A percentile compares a stretch with the other conserved stretches of the same genome.
Evolutionary conservation across 768 basidiomycete species (phyloP).

Genomic region (Calocybe gangraenosa): DNA sequence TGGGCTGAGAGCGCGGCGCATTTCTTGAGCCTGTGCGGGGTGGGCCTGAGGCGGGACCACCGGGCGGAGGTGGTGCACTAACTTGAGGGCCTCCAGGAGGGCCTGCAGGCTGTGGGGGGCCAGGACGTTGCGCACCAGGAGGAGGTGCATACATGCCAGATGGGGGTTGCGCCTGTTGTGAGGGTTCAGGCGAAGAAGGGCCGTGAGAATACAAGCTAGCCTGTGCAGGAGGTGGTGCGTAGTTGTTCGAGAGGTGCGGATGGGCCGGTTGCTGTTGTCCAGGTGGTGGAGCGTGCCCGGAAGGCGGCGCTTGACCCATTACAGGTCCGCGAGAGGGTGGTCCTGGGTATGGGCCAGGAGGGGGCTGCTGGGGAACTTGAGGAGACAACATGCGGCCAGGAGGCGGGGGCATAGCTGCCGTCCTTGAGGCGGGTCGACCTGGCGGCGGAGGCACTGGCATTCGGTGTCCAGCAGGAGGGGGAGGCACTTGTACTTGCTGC

Average conservation of each 20-base stretch:
- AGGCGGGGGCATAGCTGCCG: slow-evolving; percentile 23
- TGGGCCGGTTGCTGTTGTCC: slow-evolving; percentile 17
- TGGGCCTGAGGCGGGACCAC: slow-evolving; percentile 25
- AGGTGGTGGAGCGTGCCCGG: slow-evolving; percentile 27
- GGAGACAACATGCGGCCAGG: slow-evolving; percentile 46
- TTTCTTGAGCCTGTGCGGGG: slow-evolving; percentile 19
- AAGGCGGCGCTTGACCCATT: slow-evolving; percentile 40
- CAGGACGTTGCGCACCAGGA: slow-evolving; percentile 26
- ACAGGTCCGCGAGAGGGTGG: slow-evolving; percentile 38
- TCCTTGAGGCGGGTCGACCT: slow-evolving; percentile 25
- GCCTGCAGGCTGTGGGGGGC: slow-evolving; percentile 20
- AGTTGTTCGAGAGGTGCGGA: slow-evolving; percentile 36
- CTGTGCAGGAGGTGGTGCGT: slow-evolving; percentile 23
- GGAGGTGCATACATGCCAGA: slow-evolving; percentile 41
- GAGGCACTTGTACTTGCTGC: slow-evolving; percentile 37
- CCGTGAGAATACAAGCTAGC: slow-evolving; percentile 24
- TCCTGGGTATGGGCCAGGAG: slow-evolving; percentile 42
- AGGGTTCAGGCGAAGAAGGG: slow-evolving; percentile 15
- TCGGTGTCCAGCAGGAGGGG: slow-evolving; percentile 31
- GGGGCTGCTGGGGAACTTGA: slow-evolving; percentile 37
- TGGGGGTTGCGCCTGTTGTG: slow-evolving; percentile 20
- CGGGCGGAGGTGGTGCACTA: slow-evolving; percentile 22
- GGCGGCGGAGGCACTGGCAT: slow-evolving; percentile 30
- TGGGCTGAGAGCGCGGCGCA: slow-evolving; percentile 18
- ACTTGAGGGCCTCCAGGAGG: slow-evolving; percentile 14